Base-by-base conservation (phyloP, 805 yeast genomes). In the Diddensiella transvaalensis region DNA sequence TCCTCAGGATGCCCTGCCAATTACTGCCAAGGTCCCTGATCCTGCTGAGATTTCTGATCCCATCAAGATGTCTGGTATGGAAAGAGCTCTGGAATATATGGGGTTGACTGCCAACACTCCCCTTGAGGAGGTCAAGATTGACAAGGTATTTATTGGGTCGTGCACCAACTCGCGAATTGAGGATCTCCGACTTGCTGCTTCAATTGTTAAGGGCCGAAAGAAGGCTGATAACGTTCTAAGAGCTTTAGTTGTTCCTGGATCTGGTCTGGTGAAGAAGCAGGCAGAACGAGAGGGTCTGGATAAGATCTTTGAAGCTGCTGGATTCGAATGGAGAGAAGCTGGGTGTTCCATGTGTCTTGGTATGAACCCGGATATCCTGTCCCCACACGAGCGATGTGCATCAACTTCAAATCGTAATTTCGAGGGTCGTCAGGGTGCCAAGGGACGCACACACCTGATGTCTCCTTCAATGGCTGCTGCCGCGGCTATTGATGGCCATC, bases 381-480 rank as follows among this genome's bases (percentile, higher is more conserved):
- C 82, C 53, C 99, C 99, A 36, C 80, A 85, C 64, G 99, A 93
- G 71, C 83, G 99, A 73, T 93, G 99, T 75, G 99, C 99, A 5
- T 90, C 98, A 11, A 93, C 99, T 17, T 91, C 98, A 19, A 93
- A 93, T 78, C 85, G 99, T 78, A 93, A 93, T 74, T 93, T 93
- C 65, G 97, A 91, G 70, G 99, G 99, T 61, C 90, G 99, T 72
- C 99, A 93, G 76, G 99, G 99, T 73, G 96, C 96, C 45, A 73
- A 72, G 52, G 88, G 96, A 15, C 82, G 99, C 74, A 93, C 99
- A 17, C 99, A 93, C 67, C 78, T 93, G 65, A 88, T 91, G 96
- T 87, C 96, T 11, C 99, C 99, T 35, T 96, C 96, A 19, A 93
- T 93, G 99, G 99, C 99, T 42, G 99, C 99, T 26, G 97, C 98